Percentiles rank a stretch among this genome's conserved stretches.
phyloP scores from a whole-genome alignment of 1,139 yeast genomes.

The Zygoascus sp. region DNA sequence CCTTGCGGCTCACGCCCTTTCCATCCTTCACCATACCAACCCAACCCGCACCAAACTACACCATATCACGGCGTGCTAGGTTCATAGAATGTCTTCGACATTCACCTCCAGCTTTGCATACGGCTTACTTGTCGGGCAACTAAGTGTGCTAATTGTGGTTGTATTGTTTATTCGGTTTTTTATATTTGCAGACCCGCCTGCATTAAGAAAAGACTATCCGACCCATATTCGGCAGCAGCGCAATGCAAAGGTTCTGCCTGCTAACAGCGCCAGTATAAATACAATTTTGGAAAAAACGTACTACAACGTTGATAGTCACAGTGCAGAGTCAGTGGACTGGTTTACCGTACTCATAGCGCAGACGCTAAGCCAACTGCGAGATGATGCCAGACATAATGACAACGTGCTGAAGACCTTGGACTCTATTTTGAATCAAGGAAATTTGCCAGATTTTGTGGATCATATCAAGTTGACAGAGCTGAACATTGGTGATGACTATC shows the following conservation, averaged over 20 bases:
- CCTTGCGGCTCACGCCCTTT: conserved; percentile 9
- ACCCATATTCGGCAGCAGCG: conserved; percentile 27
- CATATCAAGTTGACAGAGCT: conserved; percentile 76
- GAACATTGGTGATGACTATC: conserved; percentile 92
- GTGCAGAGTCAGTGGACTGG: conserved; percentile 94
- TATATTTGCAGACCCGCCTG: conserved; percentile 72
- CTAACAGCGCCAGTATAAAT: conserved; percentile 30
- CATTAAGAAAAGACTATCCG: conserved; percentile 26
- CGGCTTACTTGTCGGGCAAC: conserved; percentile 57
- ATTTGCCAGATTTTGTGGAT: conserved; percentile 76
- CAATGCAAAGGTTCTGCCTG: conserved; percentile 31
- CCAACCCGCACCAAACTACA: no score
- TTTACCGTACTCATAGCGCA: conserved; percentile 92
- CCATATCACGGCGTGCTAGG: not conserved
- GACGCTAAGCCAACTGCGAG: conserved; percentile 76
- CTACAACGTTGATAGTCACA: conserved; percentile 82
- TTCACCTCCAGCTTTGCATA: conserved; percentile 31
- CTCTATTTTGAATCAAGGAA: conserved; percentile 46
- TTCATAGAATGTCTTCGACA: conserved; percentile 5
- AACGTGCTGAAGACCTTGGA: conserved; percentile 77
- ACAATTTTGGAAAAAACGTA: conserved; percentile 82
- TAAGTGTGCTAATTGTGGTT: conserved; percentile 73
- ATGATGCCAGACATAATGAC: conserved; percentile 79
- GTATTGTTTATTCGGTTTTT: conserved; percentile 78
- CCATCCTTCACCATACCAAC: no score